A percentile compares a stretch with the other conserved stretches of the same genome.
phyloP scores from a whole-genome alignment of 352 stramenopile species.

The Pythium oligandrum region DNA sequence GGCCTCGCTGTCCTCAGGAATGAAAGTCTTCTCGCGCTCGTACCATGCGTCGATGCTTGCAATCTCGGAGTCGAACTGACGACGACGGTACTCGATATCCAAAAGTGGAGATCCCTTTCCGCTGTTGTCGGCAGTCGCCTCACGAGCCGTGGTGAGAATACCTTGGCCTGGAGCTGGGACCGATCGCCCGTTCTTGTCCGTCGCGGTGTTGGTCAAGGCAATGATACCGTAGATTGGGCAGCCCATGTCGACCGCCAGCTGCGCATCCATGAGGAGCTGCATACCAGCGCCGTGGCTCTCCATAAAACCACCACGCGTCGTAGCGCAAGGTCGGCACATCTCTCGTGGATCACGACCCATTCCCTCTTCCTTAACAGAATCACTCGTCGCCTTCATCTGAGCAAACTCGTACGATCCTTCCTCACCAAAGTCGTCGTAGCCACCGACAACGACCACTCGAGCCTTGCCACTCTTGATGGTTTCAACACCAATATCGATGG shows the following conservation, averaged over 20 bases:
- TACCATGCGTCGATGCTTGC: constrained; percentile 72
- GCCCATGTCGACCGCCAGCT: constrained; percentile 85
- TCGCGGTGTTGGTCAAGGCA: constrained; percentile 79
- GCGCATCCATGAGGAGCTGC: constrained; percentile 85
- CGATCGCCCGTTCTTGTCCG: constrained; percentile 85
- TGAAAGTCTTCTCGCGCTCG: constrained; percentile 42
- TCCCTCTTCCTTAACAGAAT: constrained; percentile 71
- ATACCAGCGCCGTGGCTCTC: constrained; percentile 86
- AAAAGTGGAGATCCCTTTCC: constrained; percentile 44
- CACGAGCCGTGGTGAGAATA: constrained; percentile 81
- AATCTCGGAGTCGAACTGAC: constrained; percentile 73
- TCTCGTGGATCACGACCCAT: constrained; percentile 80
- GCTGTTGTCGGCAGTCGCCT: constrained; percentile 22
- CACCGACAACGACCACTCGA: constrained; percentile 78
- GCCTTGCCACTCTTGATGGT: constrained; percentile 88
- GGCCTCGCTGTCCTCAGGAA: constrained; percentile 26
- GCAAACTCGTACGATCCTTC: constrained; percentile 84
- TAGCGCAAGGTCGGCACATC: constrained; percentile 81
- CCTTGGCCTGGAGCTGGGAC: constrained; percentile 81
- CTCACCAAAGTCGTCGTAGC: constrained; percentile 87
- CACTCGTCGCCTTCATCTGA: constrained; percentile 87
- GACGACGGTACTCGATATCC: constrained; percentile 65
- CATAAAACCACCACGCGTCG: constrained; percentile 83
- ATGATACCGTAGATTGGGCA: constrained; percentile 84
- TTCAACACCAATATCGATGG: constrained; percentile 83